Percentiles rank a stretch among this genome's conserved stretches.
Conservation (phyloP, 345 rosid species). For the Adansonia digitata region DNA sequence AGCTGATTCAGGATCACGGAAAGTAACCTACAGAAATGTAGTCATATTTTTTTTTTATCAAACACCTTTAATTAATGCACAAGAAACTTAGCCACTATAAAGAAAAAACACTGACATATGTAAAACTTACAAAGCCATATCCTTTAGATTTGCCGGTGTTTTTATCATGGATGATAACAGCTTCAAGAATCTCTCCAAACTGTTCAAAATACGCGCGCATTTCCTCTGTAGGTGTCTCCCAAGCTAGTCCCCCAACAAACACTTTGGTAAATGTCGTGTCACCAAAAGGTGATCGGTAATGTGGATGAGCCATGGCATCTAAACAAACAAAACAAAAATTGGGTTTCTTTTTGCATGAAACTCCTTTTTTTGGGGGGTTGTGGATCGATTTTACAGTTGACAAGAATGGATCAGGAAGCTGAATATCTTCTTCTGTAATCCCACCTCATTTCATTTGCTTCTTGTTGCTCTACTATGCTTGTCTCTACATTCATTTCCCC, state of each 20-base stretch:
- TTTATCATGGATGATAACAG: conserved; percentile 81
- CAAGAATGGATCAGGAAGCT: not conserved
- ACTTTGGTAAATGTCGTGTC: conserved; percentile 92
- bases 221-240: conserved; percentile 92
- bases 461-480: conserved; percentile 8
- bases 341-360: conserved; percentile 24
- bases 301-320: conserved; percentile 43
- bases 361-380: not conserved
- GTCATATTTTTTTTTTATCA: not conserved
- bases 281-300: conserved; percentile 85
- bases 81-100: not conserved
- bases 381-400: conserved; percentile 2
- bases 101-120: too few relatives aligned
- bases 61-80: not conserved
- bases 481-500: conserved; percentile 1
- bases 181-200: conserved; percentile 95
- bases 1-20: conserved; percentile 86
- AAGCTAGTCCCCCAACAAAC: conserved; percentile 96
- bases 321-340: conserved; percentile 12
- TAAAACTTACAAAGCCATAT: conserved; percentile 78
- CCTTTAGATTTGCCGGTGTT: conserved; percentile 89
- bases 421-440: conserved; percentile 1
- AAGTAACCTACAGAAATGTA: conserved; percentile 52
- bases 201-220: conserved; percentile 79
- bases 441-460: conserved; percentile 18